Evolutionary conservation across 177 flowering plant genomes (phyloP).

Genomic region (Tripterygium wilfordii): DNA sequence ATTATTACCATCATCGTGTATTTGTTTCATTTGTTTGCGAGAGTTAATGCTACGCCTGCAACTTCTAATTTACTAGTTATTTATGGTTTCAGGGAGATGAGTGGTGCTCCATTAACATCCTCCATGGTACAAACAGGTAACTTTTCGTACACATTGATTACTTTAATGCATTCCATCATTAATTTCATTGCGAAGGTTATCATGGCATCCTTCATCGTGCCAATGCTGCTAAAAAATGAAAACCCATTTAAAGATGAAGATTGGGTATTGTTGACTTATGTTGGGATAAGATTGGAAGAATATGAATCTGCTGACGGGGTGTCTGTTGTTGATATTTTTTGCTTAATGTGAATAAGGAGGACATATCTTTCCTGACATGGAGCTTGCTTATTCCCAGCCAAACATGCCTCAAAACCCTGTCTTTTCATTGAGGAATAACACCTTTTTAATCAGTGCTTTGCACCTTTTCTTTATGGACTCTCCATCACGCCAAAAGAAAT

Average conservation of each 20-base stretch:
- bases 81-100: conserved; percentile 5
- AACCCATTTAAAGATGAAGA: background rate
- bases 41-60: no score
- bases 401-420: conserved; percentile 7
- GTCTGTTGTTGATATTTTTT: background rate
- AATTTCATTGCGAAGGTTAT: conserved; percentile 4
- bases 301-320: no score
- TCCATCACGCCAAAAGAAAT: conserved; percentile 30
- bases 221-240: background rate
- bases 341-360: background rate
- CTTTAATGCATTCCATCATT: background rate
- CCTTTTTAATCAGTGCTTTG: conserved; percentile 13
- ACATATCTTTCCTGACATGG: conserved; percentile 6
- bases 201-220: background rate
- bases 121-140: background rate
- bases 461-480: conserved; percentile 23
- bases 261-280: background rate
- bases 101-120: conserved; percentile 3
- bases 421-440: conserved; percentile 12
- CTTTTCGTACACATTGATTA: background rate
- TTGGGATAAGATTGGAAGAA: background rate
- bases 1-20: background rate
- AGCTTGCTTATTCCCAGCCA: conserved; percentile 1
- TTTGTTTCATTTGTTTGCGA: background rate
- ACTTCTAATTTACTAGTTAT: background rate